Evolutionary conservation across 2,329 filamentous ascomycete genomes (phyloP).

Genomic region (Penicillium janthinellum): DNA sequence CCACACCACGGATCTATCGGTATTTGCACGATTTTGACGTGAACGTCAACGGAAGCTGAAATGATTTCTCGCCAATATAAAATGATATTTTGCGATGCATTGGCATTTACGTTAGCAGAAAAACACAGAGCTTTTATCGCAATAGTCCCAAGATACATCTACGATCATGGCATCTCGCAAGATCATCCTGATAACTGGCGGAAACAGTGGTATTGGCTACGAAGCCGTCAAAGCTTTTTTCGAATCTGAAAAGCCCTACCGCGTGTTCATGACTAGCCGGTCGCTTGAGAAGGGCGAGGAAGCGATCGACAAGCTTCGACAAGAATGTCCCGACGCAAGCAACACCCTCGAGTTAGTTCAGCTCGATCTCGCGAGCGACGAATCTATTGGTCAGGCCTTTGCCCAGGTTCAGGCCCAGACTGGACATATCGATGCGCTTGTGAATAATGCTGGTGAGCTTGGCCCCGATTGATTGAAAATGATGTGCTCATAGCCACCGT

Average conservation of each 20-base stretch:
- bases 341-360: slow-evolving; percentile 12
- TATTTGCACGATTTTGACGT: slow-evolving; percentile 1
- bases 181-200: slow-evolving; percentile 15
- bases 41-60: neutral
- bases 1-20: slow-evolving; percentile 14
- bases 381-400: slow-evolving; percentile 15
- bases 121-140: neutral
- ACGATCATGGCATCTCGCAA: slow-evolving; percentile 10
- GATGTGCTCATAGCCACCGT: neutral
- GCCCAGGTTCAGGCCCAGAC: neutral
- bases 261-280: slow-evolving; percentile 14
- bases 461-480: too few species aligned
- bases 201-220: slow-evolving; percentile 17
- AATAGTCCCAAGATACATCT: neutral
- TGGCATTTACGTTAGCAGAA: neutral
- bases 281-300: slow-evolving; percentile 9
- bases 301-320: slow-evolving; percentile 4
- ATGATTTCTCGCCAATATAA: neutral
- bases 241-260: slow-evolving; percentile 8
- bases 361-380: slow-evolving; percentile 13
- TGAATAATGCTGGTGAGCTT: slow-evolving; percentile 18
- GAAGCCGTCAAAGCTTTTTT: slow-evolving; percentile 19
- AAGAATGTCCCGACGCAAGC: slow-evolving; percentile 1
- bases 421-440: slow-evolving; percentile 7
- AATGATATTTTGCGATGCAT: neutral